A percentile compares a stretch with the other conserved stretches of the same genome.
Conservation (phyloP, 1,284 basidiomycete species). For the Heterobasidion parviporum region DNA sequence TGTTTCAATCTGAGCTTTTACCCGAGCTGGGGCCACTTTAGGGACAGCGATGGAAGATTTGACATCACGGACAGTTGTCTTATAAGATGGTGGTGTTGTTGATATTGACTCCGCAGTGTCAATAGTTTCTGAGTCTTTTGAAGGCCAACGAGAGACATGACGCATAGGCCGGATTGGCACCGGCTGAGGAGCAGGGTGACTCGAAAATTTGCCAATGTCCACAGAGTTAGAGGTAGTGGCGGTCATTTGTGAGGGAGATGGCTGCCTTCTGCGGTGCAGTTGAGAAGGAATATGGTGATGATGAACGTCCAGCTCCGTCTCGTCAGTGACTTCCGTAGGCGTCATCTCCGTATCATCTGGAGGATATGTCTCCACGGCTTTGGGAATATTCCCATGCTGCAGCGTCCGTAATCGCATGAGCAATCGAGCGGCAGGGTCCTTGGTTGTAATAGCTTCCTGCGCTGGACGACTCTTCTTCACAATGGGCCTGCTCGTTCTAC, state of each 20-base stretch:
- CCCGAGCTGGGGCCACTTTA: slow-evolving; percentile 11
- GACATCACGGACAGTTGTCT: slow-evolving; percentile 16
- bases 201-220: slow-evolving; percentile 15
- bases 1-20: slow-evolving; percentile 12
- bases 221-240: slow-evolving; percentile 17
- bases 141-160: slow-evolving; percentile 15
- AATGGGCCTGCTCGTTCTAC: background rate
- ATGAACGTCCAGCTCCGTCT: slow-evolving; percentile 14
- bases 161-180: slow-evolving; percentile 13
- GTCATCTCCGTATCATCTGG: slow-evolving; percentile 7
- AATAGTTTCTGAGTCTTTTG: slow-evolving; percentile 30
- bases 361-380: slow-evolving; percentile 1
- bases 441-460: slow-evolving; percentile 1
- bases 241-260: slow-evolving; percentile 13
- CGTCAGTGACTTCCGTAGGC: slow-evolving; percentile 12
- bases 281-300: background rate
- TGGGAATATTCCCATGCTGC: slow-evolving; percentile 5
- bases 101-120: slow-evolving; percentile 28
- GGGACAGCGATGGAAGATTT: slow-evolving; percentile 2
- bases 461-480: slow-evolving; percentile 9
- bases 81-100: slow-evolving; percentile 45
- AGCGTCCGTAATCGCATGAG: slow-evolving; percentile 9
- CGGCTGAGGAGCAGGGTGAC: slow-evolving; percentile 10
- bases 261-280: slow-evolving; percentile 10
- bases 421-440: slow-evolving; percentile 9